Evolutionary conservation across 192 early-diverging fungal genomes (phyloP).

Genomic region (Haplosporangium gracile): DNA sequence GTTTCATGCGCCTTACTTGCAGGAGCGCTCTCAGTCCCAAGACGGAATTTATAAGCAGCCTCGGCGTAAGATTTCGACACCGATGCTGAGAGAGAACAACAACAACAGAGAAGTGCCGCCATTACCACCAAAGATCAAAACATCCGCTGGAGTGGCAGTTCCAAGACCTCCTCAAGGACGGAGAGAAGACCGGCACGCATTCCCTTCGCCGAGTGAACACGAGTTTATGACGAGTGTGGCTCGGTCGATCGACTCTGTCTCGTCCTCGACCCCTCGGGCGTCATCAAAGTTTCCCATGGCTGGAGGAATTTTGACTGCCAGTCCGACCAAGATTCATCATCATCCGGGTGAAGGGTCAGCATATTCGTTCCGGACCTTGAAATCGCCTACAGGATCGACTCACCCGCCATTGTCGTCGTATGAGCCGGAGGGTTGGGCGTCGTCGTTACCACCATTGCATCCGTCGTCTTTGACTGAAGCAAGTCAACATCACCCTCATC

Average conservation of each 20-base stretch:
- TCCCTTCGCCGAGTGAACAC: conserved; percentile 29
- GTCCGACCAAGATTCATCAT: conserved; percentile 14
- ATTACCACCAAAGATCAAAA: conserved; percentile 18
- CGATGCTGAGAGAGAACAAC: conserved; percentile 15
- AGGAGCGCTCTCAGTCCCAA: conserved; percentile 36
- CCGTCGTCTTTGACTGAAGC: conserved; percentile 1
- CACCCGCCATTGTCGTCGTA: not conserved
- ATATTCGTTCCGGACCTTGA: conserved; percentile 32
- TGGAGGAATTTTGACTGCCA: conserved; percentile 18
- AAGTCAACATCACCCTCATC: not conserved
- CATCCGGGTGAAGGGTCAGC: conserved; percentile 27
- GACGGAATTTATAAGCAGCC: conserved; percentile 23
- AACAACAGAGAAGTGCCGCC: not conserved
- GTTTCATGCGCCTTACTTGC: conserved; percentile 26
- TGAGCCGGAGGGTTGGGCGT: not conserved
- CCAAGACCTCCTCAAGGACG: conserved; percentile 1
- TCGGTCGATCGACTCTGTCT: conserved; percentile 29
- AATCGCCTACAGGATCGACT: conserved; percentile 5
- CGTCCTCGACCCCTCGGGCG: conserved; percentile 19
- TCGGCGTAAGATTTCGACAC: conserved; percentile 20
- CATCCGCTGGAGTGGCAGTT: conserved; percentile 14
- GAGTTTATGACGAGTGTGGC: conserved; percentile 25
- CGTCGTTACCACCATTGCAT: conserved; percentile 19
- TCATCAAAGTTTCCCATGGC: not conserved
- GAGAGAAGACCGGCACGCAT: conserved; percentile 22